Evolutionary conservation across 176 grass and related monocot genomes (phyloP).

Genomic region (Melocanna baccifera): DNA sequence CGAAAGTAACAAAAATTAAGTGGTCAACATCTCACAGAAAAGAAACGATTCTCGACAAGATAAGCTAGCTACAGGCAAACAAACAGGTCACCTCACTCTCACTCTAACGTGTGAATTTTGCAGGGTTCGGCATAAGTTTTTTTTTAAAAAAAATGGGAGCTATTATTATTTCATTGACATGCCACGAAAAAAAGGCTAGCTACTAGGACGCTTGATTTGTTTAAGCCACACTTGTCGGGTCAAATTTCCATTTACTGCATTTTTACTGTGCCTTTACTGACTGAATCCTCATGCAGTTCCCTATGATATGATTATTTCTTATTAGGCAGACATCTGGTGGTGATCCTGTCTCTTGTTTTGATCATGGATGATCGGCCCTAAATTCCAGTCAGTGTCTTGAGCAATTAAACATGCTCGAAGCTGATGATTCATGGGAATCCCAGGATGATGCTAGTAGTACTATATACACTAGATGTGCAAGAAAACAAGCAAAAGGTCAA

Average conservation of each 20-base stretch:
- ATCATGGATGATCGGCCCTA: constrained; percentile 18
- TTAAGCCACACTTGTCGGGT: constrained; percentile 32
- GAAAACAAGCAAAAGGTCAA: constrained; percentile 34
- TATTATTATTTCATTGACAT: constrained; percentile 6
- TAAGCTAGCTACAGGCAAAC: background rate
- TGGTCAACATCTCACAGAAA: background rate
- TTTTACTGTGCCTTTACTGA: background rate
- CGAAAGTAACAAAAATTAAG: background rate
- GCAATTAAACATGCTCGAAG: constrained; percentile 34
- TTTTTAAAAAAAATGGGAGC: background rate
- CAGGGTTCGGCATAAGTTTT: no score
- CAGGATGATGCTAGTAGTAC: background rate
- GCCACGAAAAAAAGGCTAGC: no score
- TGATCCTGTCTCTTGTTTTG: background rate
- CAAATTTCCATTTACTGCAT: background rate
- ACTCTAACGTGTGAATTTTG: background rate
- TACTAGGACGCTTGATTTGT: background rate
- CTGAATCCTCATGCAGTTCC: constrained; percentile 12
- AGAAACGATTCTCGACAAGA: background rate
- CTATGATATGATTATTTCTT: constrained; percentile 4
- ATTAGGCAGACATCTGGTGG: background rate
- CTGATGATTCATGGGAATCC: constrained; percentile 28
- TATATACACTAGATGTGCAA: background rate
- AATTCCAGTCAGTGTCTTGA: constrained; percentile 23
- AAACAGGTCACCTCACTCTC: background rate